Evolutionary conservation across 805 yeast genomes (phyloP).

Genomic region (Deakozyma indianensis): DNA sequence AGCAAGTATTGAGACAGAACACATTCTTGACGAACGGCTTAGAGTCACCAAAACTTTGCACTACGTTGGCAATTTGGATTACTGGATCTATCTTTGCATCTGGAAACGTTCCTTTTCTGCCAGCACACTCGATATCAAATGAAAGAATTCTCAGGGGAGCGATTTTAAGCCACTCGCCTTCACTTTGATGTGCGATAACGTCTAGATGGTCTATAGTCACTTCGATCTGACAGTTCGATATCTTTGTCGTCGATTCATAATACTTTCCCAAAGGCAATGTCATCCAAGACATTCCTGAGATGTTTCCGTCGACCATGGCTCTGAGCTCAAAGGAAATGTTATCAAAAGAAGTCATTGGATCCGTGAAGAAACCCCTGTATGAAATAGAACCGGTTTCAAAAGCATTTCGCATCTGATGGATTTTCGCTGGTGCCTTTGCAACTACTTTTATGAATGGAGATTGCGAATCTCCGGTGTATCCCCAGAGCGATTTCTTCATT

Average conservation of each 20-base stretch:
- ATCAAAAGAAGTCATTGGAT: constrained; percentile 56
- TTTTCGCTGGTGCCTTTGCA: constrained; percentile 48
- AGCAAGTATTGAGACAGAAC: constrained; percentile 81
- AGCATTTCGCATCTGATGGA: constrained; percentile 56
- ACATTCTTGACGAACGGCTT: constrained; percentile 89
- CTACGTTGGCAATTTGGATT: constrained; percentile 94
- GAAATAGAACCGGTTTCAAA: constrained; percentile 73
- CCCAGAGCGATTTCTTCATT: constrained; percentile 84
- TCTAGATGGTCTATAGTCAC: constrained; percentile 53
- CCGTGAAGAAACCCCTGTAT: constrained; percentile 48
- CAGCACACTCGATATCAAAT: constrained; percentile 97
- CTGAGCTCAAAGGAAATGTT: constrained; percentile 77
- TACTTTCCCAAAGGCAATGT: constrained; percentile 72
- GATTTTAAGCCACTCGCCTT: constrained; percentile 83
- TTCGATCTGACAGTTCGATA: constrained; percentile 80
- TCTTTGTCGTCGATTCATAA: constrained; percentile 16
- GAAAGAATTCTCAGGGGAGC: constrained; percentile 91
- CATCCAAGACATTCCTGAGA: constrained; percentile 94
- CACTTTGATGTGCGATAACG: constrained; percentile 68
- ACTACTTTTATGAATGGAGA: constrained; percentile 67
- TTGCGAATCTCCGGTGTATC: constrained; percentile 65
- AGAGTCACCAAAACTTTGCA: constrained; percentile 66
- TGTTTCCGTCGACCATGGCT: constrained; percentile 82
- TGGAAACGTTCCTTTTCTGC: constrained; percentile 92
- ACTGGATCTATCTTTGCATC: constrained; percentile 89